A percentile compares a stretch with the other conserved stretches of the same genome.
Evolutionary conservation across 2,329 filamentous ascomycete genomes (phyloP).

Genomic region (Nigrospora oryzae): DNA sequence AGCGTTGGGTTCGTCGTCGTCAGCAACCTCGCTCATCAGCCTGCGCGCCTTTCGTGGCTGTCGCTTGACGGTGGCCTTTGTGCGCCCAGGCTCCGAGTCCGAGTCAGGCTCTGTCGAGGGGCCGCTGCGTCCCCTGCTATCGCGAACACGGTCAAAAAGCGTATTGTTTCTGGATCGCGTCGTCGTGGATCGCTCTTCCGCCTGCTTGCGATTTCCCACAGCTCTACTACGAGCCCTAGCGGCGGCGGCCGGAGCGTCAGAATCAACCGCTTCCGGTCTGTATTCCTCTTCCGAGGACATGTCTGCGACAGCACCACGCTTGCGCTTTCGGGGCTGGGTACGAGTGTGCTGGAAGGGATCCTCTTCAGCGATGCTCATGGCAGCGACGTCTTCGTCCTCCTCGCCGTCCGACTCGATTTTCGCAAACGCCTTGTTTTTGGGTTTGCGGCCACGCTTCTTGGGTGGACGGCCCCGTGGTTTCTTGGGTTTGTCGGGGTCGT

Average conservation of each 20-base stretch:
- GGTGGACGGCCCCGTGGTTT: conserved; percentile 18
- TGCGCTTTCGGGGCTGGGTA: conserved; percentile 15
- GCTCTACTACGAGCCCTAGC: background rate
- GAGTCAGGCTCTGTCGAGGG: conserved; percentile 9
- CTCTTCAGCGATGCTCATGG: conserved; percentile 8
- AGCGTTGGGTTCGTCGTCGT: background rate
- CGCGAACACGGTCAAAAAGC: background rate
- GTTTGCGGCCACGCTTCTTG: conserved; percentile 17
- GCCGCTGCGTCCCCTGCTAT: background rate
- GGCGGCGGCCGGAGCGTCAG: conserved; percentile 12
- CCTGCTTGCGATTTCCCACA: background rate
- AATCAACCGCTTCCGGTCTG: conserved; percentile 11
- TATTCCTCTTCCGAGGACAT: conserved; percentile 19
- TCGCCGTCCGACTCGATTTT: conserved; percentile 16
- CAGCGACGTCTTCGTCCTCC: conserved; percentile 14
- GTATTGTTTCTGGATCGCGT: background rate
- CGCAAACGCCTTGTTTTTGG: conserved; percentile 20
- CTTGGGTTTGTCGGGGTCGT: conserved; percentile 13
- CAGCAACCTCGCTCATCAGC: background rate
- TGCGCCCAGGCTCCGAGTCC: conserved; percentile 6
- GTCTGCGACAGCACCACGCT: conserved; percentile 9
- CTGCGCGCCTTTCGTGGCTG: background rate
- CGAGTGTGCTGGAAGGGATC: conserved; percentile 13
- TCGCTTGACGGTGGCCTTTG: background rate
- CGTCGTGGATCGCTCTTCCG: background rate